Percentiles rank a stretch among this genome's conserved stretches.
Conservation (phyloP, 495 filamentous ascomycete species). For the Bombardia bombarda region DNA sequence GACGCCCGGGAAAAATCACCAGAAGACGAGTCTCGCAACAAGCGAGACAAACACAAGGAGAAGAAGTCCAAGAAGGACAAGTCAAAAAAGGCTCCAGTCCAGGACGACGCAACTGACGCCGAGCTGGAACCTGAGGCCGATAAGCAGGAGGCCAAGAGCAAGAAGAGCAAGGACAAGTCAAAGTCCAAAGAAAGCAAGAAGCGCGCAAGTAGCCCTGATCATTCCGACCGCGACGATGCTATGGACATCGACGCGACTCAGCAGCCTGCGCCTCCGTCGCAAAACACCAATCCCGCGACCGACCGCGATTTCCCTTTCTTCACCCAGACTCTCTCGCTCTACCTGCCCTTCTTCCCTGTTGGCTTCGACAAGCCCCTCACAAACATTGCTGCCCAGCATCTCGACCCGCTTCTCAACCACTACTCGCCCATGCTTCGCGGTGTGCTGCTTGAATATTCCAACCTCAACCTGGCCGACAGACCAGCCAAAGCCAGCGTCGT, state of each 20-base stretch:
- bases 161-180: conserved; percentile 19
- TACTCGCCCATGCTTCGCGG: conserved; percentile 38
- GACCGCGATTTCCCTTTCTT: conserved; percentile 32
- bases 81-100: conserved; percentile 1
- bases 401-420: conserved; percentile 37
- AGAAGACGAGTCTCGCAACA: no score
- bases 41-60: conserved; percentile 16
- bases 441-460: conserved; percentile 37
- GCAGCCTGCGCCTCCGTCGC: conserved; percentile 7
- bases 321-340: conserved; percentile 39
- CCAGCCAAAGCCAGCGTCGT: conserved; percentile 26
- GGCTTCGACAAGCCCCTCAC: conserved; percentile 38
- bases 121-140: conserved; percentile 7
- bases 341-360: conserved; percentile 37
- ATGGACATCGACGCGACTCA: conserved; percentile 19
- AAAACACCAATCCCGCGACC: neutral
- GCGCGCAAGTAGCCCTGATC: conserved; percentile 5
- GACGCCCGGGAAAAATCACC: conserved; percentile 9
- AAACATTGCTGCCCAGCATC: conserved; percentile 34
- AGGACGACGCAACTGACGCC: conserved; percentile 1
- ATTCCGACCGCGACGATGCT: conserved; percentile 4
- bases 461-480: conserved; percentile 35
- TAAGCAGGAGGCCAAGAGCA: conserved; percentile 12
- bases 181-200: conserved; percentile 11
- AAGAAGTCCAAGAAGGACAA: conserved; percentile 13